phyloP scores from a whole-genome alignment of 768 basidiomycete genomes.

The Scleroderma citrinum region DNA sequence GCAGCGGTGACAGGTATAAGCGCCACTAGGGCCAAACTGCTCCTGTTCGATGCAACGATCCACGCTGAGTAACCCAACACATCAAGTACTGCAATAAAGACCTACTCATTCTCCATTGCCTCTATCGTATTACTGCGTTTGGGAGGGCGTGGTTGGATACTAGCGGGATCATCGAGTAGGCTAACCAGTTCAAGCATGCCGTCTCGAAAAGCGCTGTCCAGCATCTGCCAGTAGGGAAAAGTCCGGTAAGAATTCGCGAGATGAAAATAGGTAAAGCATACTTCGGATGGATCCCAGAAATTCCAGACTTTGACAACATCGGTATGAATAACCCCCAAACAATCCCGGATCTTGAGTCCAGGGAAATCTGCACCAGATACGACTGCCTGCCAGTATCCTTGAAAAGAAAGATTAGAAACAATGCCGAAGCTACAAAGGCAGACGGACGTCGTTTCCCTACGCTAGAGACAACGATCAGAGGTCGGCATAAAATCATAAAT shows the following conservation, averaged over 20 bases:
- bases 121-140: too few species aligned
- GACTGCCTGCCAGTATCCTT: slow-evolving; percentile 13
- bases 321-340: slow-evolving; percentile 12
- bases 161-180: neutral
- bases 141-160: neutral
- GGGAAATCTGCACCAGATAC: slow-evolving; percentile 5
- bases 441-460: slow-evolving; percentile 2
- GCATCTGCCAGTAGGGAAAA: neutral
- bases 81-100: too few species aligned
- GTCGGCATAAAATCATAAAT: neutral
- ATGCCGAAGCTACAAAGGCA: neutral
- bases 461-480: neutral
- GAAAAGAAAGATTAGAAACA: neutral
- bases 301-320: slow-evolving; percentile 17
- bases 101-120: too few species aligned
- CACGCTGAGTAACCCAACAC: neutral
- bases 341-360: slow-evolving; percentile 1
- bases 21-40: too few species aligned
- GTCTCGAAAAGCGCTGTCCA: neutral
- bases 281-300: slow-evolving; percentile 3
- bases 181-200: neutral
- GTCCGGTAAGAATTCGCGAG: neutral
- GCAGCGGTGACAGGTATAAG: too few species aligned
- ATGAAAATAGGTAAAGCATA: neutral
- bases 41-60: too few species aligned